Evolutionary conservation across 352 stramenopile genomes (phyloP).

Genomic region (Elongisporangium undulatum): DNA sequence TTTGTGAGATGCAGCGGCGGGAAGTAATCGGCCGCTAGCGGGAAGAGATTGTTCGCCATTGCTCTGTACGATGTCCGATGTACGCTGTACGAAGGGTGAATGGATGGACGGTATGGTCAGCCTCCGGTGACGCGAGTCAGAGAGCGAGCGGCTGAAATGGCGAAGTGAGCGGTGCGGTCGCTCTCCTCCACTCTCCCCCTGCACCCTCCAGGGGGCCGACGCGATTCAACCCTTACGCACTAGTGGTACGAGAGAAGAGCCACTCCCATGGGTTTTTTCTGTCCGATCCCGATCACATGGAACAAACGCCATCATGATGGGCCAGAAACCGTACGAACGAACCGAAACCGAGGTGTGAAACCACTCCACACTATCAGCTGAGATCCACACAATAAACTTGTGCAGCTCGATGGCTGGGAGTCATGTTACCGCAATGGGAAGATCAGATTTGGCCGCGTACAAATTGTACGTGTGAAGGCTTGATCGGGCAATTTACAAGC

Average conservation of each 20-base stretch:
- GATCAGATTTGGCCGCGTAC: background rate
- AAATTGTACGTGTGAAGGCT: background rate
- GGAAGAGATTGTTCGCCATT: conserved; percentile 10
- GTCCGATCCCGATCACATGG: background rate
- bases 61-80: background rate
- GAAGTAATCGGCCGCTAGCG: conserved; percentile 29
- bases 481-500: background rate
- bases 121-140: background rate
- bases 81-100: background rate
- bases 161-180: background rate
- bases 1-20: conserved; percentile 20
- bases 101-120: background rate
- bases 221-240: background rate
- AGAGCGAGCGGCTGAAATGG: background rate
- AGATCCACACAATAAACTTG: background rate
- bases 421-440: background rate
- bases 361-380: background rate
- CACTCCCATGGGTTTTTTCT: background rate
- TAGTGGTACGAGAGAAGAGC: background rate
- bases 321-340: background rate
- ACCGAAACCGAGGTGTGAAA: too few species aligned
- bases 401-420: background rate
- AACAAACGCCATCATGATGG: background rate
- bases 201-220: background rate
- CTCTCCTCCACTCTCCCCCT: background rate